Percentiles rank a stretch among this genome's conserved stretches.
Conservation (phyloP, 306 rosid species). For the Ammopiptanthus mongolicus region DNA sequence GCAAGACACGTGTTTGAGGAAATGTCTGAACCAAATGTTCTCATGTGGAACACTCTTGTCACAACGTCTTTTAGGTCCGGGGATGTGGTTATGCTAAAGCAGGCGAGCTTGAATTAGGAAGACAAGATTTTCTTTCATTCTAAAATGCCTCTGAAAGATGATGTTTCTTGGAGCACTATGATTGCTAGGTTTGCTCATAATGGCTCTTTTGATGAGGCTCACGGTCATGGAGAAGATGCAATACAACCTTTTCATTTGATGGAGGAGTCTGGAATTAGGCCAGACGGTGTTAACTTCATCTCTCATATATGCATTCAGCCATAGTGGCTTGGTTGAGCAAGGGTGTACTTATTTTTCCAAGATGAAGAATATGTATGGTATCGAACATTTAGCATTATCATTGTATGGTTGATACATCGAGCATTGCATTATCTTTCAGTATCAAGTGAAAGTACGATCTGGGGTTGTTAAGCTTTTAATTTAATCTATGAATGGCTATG, state of each 20-base stretch:
- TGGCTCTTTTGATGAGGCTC: slow-evolving; percentile 65
- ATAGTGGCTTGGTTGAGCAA: slow-evolving; percentile 64
- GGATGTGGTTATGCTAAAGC: slow-evolving; percentile 57
- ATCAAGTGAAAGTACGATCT: too few species aligned
- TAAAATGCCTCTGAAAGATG: slow-evolving; percentile 60
- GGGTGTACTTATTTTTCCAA: slow-evolving; percentile 53
- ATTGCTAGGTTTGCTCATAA: slow-evolving; percentile 69
- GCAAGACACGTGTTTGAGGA: slow-evolving; percentile 66
- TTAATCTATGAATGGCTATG: too few species aligned
- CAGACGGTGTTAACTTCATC: slow-evolving; percentile 72
- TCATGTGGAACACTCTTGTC: slow-evolving; percentile 70
- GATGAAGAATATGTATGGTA: slow-evolving; percentile 50
- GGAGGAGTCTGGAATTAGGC: slow-evolving; percentile 55
- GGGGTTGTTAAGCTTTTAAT: too few species aligned
- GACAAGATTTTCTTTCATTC: slow-evolving; percentile 43
- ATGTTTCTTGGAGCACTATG: slow-evolving; percentile 85
- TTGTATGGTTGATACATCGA: slow-evolving; percentile 89
- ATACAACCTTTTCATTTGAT: slow-evolving; percentile 53
- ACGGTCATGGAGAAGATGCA: slow-evolving; percentile 77
- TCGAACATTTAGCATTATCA: slow-evolving; percentile 76
- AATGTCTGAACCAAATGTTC: slow-evolving; percentile 66
- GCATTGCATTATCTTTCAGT: too few species aligned
- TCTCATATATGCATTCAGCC: slow-evolving; percentile 73
- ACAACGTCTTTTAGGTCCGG: slow-evolving; percentile 70
- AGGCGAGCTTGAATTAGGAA: slow-evolving; percentile 64